Evolutionary conservation across 1,139 yeast species (phyloP).

Genomic region (Ashbya aceris): DNA sequence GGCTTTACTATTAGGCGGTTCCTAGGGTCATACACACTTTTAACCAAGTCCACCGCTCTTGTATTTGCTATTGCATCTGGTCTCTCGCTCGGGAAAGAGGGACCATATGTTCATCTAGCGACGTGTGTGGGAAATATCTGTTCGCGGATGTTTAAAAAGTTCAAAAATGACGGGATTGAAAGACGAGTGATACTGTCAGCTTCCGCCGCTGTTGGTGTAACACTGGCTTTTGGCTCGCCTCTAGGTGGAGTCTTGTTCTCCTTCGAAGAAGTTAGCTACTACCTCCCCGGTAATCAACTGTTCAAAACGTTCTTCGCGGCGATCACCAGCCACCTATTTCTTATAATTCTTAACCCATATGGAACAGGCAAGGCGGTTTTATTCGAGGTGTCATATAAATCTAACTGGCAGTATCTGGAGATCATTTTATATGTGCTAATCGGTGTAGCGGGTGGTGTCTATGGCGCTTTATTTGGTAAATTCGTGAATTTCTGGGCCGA

Average conservation of each 20-base stretch:
- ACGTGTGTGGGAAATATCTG: constrained; percentile 56
- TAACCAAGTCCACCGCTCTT: constrained; percentile 44
- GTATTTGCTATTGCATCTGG: constrained; percentile 60
- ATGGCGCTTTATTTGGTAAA: constrained; percentile 47
- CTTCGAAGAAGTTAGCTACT: constrained; percentile 55
- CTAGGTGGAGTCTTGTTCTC: constrained; percentile 61
- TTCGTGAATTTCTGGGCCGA: constrained; percentile 44
- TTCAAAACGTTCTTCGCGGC: constrained; percentile 57
- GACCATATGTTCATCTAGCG: constrained; percentile 65
- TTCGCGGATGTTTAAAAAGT: constrained; percentile 43
- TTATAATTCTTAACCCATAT: constrained; percentile 51
- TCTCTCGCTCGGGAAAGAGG: constrained; percentile 59
- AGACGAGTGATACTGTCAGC: constrained; percentile 55
- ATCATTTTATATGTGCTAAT: constrained; percentile 40
- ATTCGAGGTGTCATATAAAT: constrained; percentile 45
- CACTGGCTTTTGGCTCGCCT: constrained; percentile 63
- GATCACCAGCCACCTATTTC: constrained; percentile 45
- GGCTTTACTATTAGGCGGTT: constrained; percentile 49
- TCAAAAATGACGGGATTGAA: constrained; percentile 43
- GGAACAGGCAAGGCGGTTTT: constrained; percentile 56
- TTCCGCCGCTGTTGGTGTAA: constrained; percentile 61
- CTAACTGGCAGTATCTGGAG: constrained; percentile 49
- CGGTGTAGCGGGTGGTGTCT: constrained; percentile 50
- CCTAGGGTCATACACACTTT: constrained; percentile 45
- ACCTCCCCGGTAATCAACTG: constrained; percentile 48